Evolutionary conservation across 1,284 basidiomycete species (phyloP).

Genomic region (Abortiporus biennis): DNA sequence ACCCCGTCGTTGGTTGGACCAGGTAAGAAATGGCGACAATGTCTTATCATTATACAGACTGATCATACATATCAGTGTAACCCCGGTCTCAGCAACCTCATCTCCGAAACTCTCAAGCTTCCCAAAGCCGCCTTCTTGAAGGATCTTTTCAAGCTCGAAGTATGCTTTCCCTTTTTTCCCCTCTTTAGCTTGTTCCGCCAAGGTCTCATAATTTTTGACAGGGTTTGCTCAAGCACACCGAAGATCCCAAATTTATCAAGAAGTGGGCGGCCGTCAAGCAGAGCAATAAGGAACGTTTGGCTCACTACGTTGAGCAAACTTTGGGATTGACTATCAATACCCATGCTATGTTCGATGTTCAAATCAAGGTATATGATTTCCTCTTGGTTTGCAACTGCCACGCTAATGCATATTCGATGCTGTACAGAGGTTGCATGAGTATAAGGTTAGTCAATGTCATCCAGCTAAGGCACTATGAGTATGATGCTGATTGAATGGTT

Average conservation of each 20-base stretch:
- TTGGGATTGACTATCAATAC: slow-evolving; percentile 75
- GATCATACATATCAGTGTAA: slow-evolving; percentile 58
- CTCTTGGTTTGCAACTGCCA: slow-evolving; percentile 5
- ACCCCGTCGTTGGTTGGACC: slow-evolving; percentile 85
- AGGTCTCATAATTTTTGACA: slow-evolving; percentile 1
- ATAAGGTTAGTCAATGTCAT: slow-evolving; percentile 53
- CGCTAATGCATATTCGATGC: neutral
- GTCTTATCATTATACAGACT: slow-evolving; percentile 1
- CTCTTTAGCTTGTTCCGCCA: no score
- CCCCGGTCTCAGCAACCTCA: slow-evolving; percentile 76
- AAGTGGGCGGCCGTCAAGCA: slow-evolving; percentile 83
- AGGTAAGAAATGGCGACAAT: slow-evolving; percentile 28
- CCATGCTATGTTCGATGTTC: slow-evolving; percentile 85
- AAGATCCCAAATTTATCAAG: slow-evolving; percentile 68
- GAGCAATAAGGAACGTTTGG: slow-evolving; percentile 81
- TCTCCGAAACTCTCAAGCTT: slow-evolving; percentile 73
- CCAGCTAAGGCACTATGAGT: neutral
- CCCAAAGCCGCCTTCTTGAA: slow-evolving; percentile 78
- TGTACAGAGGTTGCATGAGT: slow-evolving; percentile 72
- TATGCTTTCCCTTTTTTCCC: neutral
- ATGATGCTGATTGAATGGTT: slow-evolving; percentile 1
- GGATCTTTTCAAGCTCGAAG: slow-evolving; percentile 64
- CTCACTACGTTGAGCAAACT: slow-evolving; percentile 69
- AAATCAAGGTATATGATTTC: slow-evolving; percentile 67
- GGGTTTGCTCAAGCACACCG: slow-evolving; percentile 58